Percentiles rank a stretch among this genome's conserved stretches.
These are phyloP conservation scores for Xylaria grammica DNA, from an alignment of 495 filamentous ascomycete species.

Conservation along the genomic window DNA sequence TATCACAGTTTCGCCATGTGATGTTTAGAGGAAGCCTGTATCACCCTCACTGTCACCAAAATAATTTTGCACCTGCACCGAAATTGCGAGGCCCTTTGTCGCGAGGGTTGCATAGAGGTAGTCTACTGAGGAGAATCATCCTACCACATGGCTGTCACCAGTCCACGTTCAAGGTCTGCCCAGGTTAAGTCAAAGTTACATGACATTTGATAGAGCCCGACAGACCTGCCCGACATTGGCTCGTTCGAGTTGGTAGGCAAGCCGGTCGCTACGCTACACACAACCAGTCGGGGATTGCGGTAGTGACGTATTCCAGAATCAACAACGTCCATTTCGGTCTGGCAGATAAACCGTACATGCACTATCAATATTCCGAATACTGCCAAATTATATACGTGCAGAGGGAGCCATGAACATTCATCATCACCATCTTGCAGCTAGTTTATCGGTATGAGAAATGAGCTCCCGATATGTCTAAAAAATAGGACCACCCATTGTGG, in stretches of 20 bases:
- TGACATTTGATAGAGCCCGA: not conserved
- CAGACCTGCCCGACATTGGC: conserved; percentile 5
- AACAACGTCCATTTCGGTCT: too few species aligned
- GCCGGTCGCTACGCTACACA: too few species aligned
- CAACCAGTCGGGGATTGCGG: too few species aligned
- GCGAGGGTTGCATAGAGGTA: not conserved
- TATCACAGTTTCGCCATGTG: not conserved
- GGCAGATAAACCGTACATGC: too few species aligned
- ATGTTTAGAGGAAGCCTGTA: not conserved
- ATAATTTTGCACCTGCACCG: not conserved
- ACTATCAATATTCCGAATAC: too few species aligned
- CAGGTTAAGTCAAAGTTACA: not conserved
- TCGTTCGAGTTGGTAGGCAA: not conserved
- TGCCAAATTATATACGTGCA: too few species aligned
- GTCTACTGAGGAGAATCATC: not conserved
- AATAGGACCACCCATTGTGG: conserved; percentile 1
- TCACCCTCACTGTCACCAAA: not conserved
- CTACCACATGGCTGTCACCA: not conserved
- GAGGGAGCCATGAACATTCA: too few species aligned
- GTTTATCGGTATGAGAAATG: not conserved
- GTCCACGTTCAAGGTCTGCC: not conserved
- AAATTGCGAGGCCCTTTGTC: not conserved
- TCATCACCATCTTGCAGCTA: not conserved
- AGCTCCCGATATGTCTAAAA: not conserved
- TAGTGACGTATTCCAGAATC: too few species aligned